Percentiles rank a stretch among this genome's conserved stretches.
phyloP scores from a whole-genome alignment of 768 basidiomycete genomes.

The Xerocomellus chrysenteron region DNA sequence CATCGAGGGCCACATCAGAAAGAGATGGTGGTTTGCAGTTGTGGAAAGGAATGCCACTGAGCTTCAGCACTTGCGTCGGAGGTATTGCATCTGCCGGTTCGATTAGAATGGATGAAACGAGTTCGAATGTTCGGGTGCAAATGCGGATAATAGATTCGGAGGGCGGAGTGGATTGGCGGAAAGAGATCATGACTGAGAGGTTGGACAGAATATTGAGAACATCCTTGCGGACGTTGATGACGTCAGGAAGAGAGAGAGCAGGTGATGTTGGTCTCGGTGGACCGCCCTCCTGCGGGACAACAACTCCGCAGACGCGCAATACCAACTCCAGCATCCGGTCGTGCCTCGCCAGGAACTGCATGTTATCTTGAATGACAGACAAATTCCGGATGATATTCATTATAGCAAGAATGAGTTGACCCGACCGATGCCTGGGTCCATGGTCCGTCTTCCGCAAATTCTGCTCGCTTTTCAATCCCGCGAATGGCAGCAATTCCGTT shows the following conservation, averaged over 20 bases:
- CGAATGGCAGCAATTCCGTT: constrained; percentile 58
- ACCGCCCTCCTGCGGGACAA: constrained; percentile 32
- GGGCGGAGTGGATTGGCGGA: constrained; percentile 41
- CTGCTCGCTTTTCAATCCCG: constrained; percentile 46
- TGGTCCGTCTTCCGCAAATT: constrained; percentile 47
- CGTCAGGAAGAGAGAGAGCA: constrained; percentile 66
- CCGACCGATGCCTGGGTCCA: constrained; percentile 62
- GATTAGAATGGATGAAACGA: constrained; percentile 73
- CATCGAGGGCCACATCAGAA: constrained; percentile 78
- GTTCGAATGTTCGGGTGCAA: constrained; percentile 58
- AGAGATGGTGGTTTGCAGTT: constrained; percentile 55
- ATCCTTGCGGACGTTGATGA: constrained; percentile 76
- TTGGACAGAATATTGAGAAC: constrained; percentile 66
- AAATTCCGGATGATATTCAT: constrained; percentile 87
- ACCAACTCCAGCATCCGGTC: constrained; percentile 63
- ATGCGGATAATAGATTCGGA: constrained; percentile 46
- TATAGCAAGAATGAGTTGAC: constrained; percentile 64
- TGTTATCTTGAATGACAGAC: constrained; percentile 71
- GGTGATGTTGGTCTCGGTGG: constrained; percentile 47
- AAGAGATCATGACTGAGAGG: constrained; percentile 51
- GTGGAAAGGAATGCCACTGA: constrained; percentile 44
- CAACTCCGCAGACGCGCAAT: constrained; percentile 65
- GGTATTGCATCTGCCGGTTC: constrained; percentile 66
- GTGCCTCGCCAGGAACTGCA: constrained; percentile 61
- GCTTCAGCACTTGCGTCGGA: constrained; percentile 58